Conservation (phyloP, 331 rosid genomes). For the Saraca asoca region DNA sequence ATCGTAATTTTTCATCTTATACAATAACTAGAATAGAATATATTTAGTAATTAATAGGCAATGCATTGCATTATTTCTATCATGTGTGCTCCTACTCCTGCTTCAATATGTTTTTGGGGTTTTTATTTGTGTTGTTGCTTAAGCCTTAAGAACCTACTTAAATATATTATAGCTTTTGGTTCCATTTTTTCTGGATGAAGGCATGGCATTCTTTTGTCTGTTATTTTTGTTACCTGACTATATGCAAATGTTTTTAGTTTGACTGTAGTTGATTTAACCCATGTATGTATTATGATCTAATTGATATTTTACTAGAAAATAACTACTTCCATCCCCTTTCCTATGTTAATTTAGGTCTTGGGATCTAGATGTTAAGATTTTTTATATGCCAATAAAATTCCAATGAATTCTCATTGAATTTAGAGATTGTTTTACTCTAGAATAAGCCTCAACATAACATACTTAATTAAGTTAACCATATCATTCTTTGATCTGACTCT, state of each 20-base stretch:
- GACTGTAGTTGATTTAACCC: background rate
- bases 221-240: slow-evolving; percentile 15
- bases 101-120: too few relatives aligned
- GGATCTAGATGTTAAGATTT: background rate
- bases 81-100: background rate
- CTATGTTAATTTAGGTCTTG: background rate
- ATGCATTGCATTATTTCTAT: too few relatives aligned
- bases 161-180: background rate
- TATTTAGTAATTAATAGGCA: too few relatives aligned
- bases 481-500: slow-evolving; percentile 10
- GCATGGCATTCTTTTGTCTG: background rate
- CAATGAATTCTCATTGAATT: too few relatives aligned
- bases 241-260: background rate
- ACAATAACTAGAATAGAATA: too few relatives aligned
- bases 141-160: background rate
- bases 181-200: background rate
- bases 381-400: background rate
- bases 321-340: background rate
- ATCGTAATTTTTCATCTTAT: too few relatives aligned
- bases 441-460: background rate
- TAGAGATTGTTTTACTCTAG: too few relatives aligned
- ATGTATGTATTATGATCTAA: background rate
- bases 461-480: slow-evolving; percentile 8
- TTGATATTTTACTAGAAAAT: background rate
- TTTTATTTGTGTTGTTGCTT: background rate